phyloP scores from a whole-genome alignment of 2,329 filamentous ascomycete species.

The Fusarium sp. region DNA sequence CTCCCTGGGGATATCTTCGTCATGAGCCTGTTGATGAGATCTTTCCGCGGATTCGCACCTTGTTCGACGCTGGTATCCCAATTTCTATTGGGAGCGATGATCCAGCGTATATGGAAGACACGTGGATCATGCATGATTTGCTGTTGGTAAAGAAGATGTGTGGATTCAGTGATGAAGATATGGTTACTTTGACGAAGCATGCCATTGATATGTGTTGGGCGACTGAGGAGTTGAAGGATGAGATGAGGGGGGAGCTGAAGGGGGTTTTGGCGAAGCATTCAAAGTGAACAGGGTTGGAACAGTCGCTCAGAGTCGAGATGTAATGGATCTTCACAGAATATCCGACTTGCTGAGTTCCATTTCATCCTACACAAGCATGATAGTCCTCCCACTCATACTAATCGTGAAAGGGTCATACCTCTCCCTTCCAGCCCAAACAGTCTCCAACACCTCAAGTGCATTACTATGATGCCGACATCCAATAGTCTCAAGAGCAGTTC shows the following conservation, averaged over 20 bases:
- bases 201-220: conserved; percentile 64
- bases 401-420: neutral
- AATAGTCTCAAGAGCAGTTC: neutral
- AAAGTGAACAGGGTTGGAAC: neutral
- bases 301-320: too few relatives aligned
- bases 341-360: too few relatives aligned
- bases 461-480: conserved; percentile 31
- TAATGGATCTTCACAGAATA: too few relatives aligned
- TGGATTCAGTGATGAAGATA: conserved; percentile 49
- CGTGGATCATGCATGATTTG: conserved; percentile 53
- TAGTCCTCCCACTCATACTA: neutral
- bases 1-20: conserved; percentile 61
- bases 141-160: conserved; percentile 52
- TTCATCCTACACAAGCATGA: conserved; percentile 15
- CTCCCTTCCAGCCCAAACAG: neutral
- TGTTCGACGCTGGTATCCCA: conserved; percentile 71
- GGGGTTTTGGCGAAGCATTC: neutral
- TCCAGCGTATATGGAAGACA: conserved; percentile 79
- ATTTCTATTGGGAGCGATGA: conserved; percentile 81
- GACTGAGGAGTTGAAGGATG: neutral
- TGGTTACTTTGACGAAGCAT: conserved; percentile 58
- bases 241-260: conserved; percentile 1
- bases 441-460: conserved; percentile 11
- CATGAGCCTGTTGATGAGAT: conserved; percentile 57
- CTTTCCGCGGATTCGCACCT: conserved; percentile 61